Conservation (phyloP, 176 grass and related monocot genomes). For the Zea luxurians region DNA sequence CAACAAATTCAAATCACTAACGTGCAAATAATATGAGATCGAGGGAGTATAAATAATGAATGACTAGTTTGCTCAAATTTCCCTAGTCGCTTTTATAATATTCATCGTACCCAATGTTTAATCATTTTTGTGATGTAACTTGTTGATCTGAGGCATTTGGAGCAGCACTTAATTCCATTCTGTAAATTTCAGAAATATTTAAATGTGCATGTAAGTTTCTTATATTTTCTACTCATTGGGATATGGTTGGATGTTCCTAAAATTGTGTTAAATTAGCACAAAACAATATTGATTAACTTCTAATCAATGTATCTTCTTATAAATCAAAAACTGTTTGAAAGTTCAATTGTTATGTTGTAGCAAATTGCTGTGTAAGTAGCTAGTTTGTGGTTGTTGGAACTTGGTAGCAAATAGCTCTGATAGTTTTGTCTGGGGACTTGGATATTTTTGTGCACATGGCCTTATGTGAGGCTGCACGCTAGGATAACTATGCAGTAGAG, state of each 20-base stretch:
- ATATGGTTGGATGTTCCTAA: neutral
- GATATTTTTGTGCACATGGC: neutral
- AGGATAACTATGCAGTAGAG: constrained; percentile 16
- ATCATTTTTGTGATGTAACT: neutral
- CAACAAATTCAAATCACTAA: neutral
- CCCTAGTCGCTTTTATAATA: constrained; percentile 3
- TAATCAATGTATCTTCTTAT: neutral
- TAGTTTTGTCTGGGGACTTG: neutral
- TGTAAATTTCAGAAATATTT: constrained; percentile 7
- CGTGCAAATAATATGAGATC: neutral
- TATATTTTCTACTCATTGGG: neutral
- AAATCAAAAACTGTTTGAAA: constrained; percentile 20
- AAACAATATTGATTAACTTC: neutral
- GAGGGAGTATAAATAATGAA: neutral
- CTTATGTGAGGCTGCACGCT: neutral
- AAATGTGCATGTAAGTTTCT: neutral
- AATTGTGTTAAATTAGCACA: neutral
- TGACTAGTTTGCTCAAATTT: neutral
- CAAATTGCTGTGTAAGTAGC: neutral
- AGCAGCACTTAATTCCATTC: neutral
- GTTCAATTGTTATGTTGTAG: constrained; percentile 11
- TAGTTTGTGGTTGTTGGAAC: neutral
- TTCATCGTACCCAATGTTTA: constrained; percentile 1
- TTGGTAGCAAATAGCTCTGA: neutral
- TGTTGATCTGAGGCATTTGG: neutral